Conservation (phyloP, 805 yeast genomes). For the Suhomyces xylopsoci region DNA sequence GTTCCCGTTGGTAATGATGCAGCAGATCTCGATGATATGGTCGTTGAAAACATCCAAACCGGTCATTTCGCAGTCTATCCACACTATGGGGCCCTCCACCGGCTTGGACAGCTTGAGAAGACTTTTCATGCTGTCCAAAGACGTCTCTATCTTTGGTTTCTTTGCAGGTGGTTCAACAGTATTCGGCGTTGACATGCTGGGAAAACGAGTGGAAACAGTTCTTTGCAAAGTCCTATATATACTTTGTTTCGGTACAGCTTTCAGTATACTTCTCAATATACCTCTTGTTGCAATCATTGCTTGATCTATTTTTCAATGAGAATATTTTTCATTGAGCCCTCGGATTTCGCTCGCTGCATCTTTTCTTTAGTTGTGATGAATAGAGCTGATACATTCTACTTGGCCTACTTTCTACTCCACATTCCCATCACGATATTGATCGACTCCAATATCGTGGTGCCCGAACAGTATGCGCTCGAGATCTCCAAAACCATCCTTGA, state of each 20-base stretch:
- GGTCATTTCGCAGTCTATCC: slow-evolving; percentile 99
- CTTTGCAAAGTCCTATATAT: too few species aligned
- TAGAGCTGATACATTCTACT: slow-evolving; percentile 43
- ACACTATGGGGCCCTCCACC: slow-evolving; percentile 53
- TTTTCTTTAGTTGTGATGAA: not conserved
- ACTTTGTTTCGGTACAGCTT: too few species aligned
- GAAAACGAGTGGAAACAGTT: too few species aligned
- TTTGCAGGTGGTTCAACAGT: not conserved
- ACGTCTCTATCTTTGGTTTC: not conserved
- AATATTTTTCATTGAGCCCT: not conserved
- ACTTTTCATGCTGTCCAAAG: not conserved
- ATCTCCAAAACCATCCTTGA: slow-evolving; percentile 50
- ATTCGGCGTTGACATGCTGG: not conserved
- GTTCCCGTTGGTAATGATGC: slow-evolving; percentile 82
- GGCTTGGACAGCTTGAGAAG: not conserved
- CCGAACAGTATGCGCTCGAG: slow-evolving; percentile 43
- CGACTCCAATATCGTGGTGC: slow-evolving; percentile 72
- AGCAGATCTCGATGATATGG: slow-evolving; percentile 86
- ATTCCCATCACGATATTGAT: slow-evolving; percentile 71
- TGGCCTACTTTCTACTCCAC: slow-evolving; percentile 58
- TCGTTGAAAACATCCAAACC: slow-evolving; percentile 78
- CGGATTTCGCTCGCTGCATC: not conserved
- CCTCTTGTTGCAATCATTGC: not conserved
- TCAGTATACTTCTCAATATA: too few species aligned
- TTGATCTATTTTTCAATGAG: not conserved